These are phyloP conservation scores for Fusarium beomiforme DNA, from an alignment of 2,329 filamentous ascomycete species.

Conservation along the genomic window DNA sequence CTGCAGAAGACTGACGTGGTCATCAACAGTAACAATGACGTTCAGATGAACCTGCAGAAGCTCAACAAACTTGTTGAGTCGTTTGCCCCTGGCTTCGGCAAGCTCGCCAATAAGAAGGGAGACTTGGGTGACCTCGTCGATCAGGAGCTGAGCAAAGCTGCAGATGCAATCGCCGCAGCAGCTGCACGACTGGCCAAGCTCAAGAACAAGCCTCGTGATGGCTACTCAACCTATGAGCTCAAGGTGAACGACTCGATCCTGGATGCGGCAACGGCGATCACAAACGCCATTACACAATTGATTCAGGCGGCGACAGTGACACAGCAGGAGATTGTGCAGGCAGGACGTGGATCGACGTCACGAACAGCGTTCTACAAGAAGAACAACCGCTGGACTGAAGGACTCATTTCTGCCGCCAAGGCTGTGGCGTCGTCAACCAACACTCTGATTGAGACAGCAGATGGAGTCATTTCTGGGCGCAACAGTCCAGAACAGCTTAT, in stretches of 20 bases:
- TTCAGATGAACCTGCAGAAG: constrained; percentile 92
- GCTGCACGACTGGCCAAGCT: constrained; percentile 89
- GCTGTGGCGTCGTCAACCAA: constrained; percentile 94
- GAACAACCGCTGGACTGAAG: constrained; percentile 99
- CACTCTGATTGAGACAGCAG: constrained; percentile 95
- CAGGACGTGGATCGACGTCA: constrained; percentile 87
- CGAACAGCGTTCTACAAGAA: constrained; percentile 99
- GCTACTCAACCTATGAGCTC: constrained; percentile 95
- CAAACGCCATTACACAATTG: constrained; percentile 89
- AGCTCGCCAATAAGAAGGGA: constrained; percentile 80
- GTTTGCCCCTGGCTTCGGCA: constrained; percentile 87
- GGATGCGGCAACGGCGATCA: constrained; percentile 91
- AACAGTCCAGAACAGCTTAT: constrained; percentile 98
- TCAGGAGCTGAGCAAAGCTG: constrained; percentile 89
- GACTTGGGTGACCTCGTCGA: constrained; percentile 95
- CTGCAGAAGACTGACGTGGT: constrained; percentile 96
- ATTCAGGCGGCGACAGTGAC: constrained; percentile 95
- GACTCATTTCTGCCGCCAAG: constrained; percentile 95
- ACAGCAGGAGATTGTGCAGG: constrained; percentile 95
- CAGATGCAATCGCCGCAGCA: constrained; percentile 93
- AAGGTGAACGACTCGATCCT: constrained; percentile 96
- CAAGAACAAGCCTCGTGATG: constrained; percentile 95
- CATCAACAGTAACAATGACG: constrained; percentile 96
- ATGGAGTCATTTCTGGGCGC: constrained; percentile 90
- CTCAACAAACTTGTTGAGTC: constrained; percentile 93